phyloP scores from a whole-genome alignment of 192 early-diverging fungal species.

The Coemansia sp. region DNA sequence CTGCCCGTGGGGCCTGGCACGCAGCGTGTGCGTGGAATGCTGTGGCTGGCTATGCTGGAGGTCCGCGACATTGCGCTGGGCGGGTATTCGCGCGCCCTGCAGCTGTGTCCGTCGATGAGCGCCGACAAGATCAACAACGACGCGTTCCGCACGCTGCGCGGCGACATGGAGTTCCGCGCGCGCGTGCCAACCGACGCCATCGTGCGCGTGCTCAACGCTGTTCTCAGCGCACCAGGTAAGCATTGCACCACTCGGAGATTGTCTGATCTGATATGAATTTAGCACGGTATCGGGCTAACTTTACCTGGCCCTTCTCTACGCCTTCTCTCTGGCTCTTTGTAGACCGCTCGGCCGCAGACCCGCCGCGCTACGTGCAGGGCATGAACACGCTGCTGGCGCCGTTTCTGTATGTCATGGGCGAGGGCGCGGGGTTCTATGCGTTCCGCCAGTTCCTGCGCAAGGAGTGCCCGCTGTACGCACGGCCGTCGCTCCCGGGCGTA shows the following conservation, averaged over 20 bases:
- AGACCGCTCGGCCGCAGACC: slow-evolving; percentile 39
- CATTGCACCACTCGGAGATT: background rate
- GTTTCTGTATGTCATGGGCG: slow-evolving; percentile 87
- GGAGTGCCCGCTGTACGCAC: slow-evolving; percentile 90
- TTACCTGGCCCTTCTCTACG: slow-evolving; percentile 1
- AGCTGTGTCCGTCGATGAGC: slow-evolving; percentile 64
- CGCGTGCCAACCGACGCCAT: slow-evolving; percentile 69
- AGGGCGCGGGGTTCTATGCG: slow-evolving; percentile 85
- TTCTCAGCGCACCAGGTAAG: slow-evolving; percentile 79
- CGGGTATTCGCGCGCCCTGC: slow-evolving; percentile 71
- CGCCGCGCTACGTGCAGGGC: slow-evolving; percentile 80
- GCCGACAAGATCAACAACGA: slow-evolving; percentile 89
- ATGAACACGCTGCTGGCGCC: slow-evolving; percentile 94
- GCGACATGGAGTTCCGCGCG: slow-evolving; percentile 69
- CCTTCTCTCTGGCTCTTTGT: background rate
- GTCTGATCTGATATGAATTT: no score
- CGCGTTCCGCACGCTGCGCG: slow-evolving; percentile 79
- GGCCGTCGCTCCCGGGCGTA: slow-evolving; percentile 82
- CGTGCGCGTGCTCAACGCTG: slow-evolving; percentile 78
- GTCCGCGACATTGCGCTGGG: slow-evolving; percentile 30
- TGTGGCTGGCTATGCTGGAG: slow-evolving; percentile 51
- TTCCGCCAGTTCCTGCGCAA: slow-evolving; percentile 84
- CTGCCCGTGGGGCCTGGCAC: slow-evolving; percentile 15
- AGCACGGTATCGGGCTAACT: no score
- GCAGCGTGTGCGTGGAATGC: slow-evolving; percentile 5